Evolutionary conservation across 305 asterid species (phyloP), one percentile per base, ranked within the genome.

Genomic region (Petunia hybrid): DNA sequence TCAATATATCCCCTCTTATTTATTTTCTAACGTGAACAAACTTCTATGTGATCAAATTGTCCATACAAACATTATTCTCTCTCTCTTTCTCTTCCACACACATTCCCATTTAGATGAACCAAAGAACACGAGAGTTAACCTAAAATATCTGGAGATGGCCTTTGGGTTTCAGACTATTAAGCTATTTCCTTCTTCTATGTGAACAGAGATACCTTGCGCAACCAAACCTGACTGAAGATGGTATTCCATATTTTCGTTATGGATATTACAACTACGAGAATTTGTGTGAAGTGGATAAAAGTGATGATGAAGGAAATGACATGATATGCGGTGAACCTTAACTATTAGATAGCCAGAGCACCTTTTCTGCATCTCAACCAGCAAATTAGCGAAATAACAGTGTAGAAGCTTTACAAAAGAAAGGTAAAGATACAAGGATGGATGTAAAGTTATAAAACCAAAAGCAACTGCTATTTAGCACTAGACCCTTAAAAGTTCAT

Each of bases 401-500:
- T 51, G 12, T 48, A 51, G 51, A 48, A n/a, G 62, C 36, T 36
- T 6, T 73, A 73, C 45, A 13, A 74, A 14, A 74, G 9, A 36
- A 74, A 74, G 4, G 0, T 38, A 53, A 7, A 1, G 79, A 36
- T 36, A 53, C 64, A 38, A 74, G 78, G 79, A 38, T 10, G 57
- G 12, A 10, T 51, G 53, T 14, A 53, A 53, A 74, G 8, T 74
- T 74, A 7, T 53, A 36, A 36, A 53, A 53, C n/a, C 38, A 53
- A 0, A 53, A 4, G 48, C 14, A 53, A 55, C 14, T 22, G 14
- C 6, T 55, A 51, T 35, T 35, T 43, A 48, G 62, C 1, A 35
- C 13, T 74, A 53, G 48, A 74, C 64, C 64, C 79, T 36, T 39
- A 39, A 74, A 74, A 53, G 31, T 14, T 36, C 79, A 74, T 74